Percentiles rank a stretch among this genome's conserved stretches.
These are phyloP conservation scores for Schizophyllum amplum DNA, from an alignment of 1,284 basidiomycete genomes.

Conservation along the genomic window DNA sequence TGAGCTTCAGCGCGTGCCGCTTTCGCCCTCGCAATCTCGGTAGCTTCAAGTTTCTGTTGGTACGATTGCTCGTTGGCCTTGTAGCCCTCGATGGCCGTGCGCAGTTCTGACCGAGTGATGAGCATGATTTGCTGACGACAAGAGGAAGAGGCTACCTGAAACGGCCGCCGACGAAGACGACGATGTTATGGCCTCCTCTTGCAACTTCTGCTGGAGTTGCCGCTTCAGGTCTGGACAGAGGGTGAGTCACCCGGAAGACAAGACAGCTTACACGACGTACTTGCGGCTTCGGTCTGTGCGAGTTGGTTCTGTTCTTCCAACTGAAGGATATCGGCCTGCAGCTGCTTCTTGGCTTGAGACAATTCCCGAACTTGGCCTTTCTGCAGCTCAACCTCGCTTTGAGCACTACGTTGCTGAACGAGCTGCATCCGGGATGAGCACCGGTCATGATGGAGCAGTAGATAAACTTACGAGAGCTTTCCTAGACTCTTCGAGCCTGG, in stretches of 20 bases:
- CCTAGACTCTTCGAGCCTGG: conserved; percentile 61
- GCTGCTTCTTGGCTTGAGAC: conserved; percentile 43
- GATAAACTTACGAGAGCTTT: conserved; percentile 50
- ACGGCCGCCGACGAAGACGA: conserved; percentile 53
- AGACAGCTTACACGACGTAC: conserved; percentile 35
- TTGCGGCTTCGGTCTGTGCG: conserved; percentile 51
- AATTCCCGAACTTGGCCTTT: conserved; percentile 55
- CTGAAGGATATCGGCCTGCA: conserved; percentile 49
- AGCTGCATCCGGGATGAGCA: conserved; percentile 29
- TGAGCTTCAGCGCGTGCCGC: conserved; percentile 56
- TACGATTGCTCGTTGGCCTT: conserved; percentile 56
- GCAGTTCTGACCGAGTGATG: conserved; percentile 38
- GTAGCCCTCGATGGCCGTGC: conserved; percentile 56
- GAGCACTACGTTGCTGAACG: conserved; percentile 58
- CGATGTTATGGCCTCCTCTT: conserved; percentile 59
- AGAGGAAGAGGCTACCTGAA: conserved; percentile 43
- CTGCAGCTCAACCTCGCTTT: conserved; percentile 56
- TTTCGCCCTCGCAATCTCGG: conserved; percentile 62
- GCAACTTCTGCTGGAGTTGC: conserved; percentile 51
- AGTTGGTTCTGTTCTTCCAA: conserved; percentile 50
- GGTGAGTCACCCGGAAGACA: no score
- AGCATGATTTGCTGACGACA: neutral
- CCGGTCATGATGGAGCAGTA: neutral
- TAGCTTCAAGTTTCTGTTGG: conserved; percentile 56
- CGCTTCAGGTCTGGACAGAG: conserved; percentile 42